These are phyloP conservation scores for Fusarium pseudocircinatum DNA, from an alignment of 2,329 filamentous ascomycete genomes.

Conservation along the genomic window DNA sequence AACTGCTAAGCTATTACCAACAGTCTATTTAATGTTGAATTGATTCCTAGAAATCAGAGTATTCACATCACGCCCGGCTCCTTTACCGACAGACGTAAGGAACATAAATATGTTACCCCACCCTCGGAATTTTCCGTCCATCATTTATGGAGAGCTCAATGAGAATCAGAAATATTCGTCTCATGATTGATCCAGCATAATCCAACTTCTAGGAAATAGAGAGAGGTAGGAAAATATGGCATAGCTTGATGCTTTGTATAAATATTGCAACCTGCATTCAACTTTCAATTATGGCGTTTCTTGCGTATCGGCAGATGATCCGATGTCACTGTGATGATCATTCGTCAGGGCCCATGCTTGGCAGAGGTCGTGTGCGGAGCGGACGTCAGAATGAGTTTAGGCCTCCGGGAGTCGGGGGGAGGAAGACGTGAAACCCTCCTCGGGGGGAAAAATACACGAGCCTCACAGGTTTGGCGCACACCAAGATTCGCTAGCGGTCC, in stretches of 20 bases:
- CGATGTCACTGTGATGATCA: background rate
- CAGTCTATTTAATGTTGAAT: rapidly evolving
- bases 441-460: background rate
- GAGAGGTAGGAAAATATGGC: too few species aligned
- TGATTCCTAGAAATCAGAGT: background rate
- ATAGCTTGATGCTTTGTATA: background rate
- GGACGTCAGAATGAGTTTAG: background rate
- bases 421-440: background rate
- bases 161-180: background rate
- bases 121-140: background rate
- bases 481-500: background rate
- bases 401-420: background rate
- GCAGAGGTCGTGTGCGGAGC: background rate
- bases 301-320: background rate
- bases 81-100: background rate
- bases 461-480: background rate
- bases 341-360: background rate
- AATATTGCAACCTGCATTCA: background rate
- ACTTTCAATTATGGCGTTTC: background rate
- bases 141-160: background rate
- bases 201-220: background rate
- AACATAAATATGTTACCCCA: background rate
- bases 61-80: background rate
- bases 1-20: background rate
- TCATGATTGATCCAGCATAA: too few species aligned